Evolutionary conservation across 2,329 filamentous ascomycete species (phyloP), one percentile per base, ranked within the genome.

Genomic region (Cordyceps tenuipes): DNA sequence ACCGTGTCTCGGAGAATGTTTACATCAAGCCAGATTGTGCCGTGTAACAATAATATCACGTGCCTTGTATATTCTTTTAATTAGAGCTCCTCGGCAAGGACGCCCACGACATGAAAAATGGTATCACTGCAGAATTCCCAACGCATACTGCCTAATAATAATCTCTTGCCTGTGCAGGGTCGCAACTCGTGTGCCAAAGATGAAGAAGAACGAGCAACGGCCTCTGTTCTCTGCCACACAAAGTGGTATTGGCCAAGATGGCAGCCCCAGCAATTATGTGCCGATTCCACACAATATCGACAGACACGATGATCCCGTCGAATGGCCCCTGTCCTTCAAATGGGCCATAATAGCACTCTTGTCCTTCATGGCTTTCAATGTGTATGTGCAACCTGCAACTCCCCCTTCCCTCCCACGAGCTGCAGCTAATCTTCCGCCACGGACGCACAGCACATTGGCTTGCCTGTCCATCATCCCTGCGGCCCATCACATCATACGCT

Each of bases 401-500:
- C 23, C 2, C 2, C 23, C 23, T 23, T 23, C 23, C n/a, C 13
- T 15, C 15, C 1, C 31, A n/a, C 26, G n/a, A 50, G 26, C 43
- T 5, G 26, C 48, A 7, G n/a, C 39, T 34, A 34, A n/a, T 23
- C 12, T 15, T 12, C 19, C 3, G 15, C 47, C 19, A 36, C 13
- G 39, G 1, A 36, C 34, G 8, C 23, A 21, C 55, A 82, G 81
- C 4, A 83, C 81, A 3, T 82, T 84, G 63, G 83, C 79, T 6
- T 84, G 81, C 68, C 80, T 82, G 59, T 77, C 77, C 0, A 73
- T 83, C 1, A 78, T 83, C 1, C 81, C 82, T 0, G 73, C 84
- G 53, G 80, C 82, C 6, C 73, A 70, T 47, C 72, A 71, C 52
- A 83, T 84, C 62, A 76, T 80, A 19, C 64, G 70, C 1, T 80